Percentiles rank a stretch among this genome's conserved stretches.
phyloP scores from a whole-genome alignment of 768 basidiomycete genomes.

The Roridomyces roridus region DNA sequence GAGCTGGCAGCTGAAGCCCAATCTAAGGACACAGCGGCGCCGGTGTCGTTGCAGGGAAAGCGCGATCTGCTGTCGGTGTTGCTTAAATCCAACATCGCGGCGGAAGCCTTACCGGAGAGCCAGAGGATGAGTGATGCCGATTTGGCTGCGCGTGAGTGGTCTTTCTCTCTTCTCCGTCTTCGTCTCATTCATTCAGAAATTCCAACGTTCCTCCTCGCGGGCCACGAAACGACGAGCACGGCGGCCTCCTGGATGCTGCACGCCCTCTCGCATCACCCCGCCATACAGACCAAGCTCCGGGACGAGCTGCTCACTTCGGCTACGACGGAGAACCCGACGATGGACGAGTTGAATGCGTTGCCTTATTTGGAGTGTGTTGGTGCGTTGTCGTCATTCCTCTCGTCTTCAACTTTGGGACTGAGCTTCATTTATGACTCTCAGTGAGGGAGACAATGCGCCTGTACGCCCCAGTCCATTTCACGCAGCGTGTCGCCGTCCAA shows the following conservation, averaged over 20 bases:
- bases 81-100: not conserved
- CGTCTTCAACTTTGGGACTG: too few species aligned
- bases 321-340: slow-evolving; percentile 38
- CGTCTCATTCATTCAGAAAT: too few species aligned
- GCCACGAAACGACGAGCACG: slow-evolving; percentile 9
- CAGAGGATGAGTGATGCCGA: not conserved
- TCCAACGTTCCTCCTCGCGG: slow-evolving; percentile 37
- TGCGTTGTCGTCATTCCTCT: too few species aligned
- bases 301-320: slow-evolving; percentile 43
- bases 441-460: slow-evolving; percentile 65
- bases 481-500: slow-evolving; percentile 49
- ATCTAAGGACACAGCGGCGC: slow-evolving; percentile 15
- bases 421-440: not conserved
- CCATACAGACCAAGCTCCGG: slow-evolving; percentile 48
- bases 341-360: slow-evolving; percentile 47
- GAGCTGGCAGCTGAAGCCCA: slow-evolving; percentile 23
- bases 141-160: not conserved
- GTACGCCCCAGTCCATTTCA: slow-evolving; percentile 55
- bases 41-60: slow-evolving; percentile 19
- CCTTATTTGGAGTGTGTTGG: slow-evolving; percentile 42
- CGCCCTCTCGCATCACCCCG: slow-evolving; percentile 41
- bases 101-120: not conserved
- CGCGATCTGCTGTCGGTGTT: not conserved
- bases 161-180: slow-evolving; percentile 36
- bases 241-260: slow-evolving; percentile 46